phyloP scores from a whole-genome alignment of 2,329 filamentous ascomycete species.

The Orbilia oligospora region DNA sequence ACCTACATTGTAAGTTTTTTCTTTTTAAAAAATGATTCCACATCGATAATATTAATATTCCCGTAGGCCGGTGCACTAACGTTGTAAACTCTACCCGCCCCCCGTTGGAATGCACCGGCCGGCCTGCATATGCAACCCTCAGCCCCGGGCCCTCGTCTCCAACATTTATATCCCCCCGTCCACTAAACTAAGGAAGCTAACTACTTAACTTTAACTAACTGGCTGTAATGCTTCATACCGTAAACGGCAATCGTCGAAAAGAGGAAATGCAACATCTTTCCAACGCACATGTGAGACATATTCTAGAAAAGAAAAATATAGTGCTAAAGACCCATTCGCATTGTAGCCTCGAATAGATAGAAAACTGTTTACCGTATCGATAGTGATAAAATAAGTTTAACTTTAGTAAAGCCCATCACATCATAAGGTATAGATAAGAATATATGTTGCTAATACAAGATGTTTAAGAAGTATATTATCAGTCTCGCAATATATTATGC shows the following conservation, averaged over 20 bases:
- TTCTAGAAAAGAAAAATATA: neutral
- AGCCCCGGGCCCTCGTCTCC: neutral
- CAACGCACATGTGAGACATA: neutral
- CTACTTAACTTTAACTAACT: neutral
- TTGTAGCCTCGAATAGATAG: too few species aligned
- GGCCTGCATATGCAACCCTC: conserved; percentile 10
- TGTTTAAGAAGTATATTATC: too few species aligned
- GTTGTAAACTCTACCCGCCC: neutral
- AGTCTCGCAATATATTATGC: too few species aligned
- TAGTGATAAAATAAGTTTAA: too few species aligned
- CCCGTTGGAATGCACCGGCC: neutral
- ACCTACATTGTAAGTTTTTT: too few species aligned
- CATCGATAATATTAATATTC: too few species aligned
- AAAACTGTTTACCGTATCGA: too few species aligned
- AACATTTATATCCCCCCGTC: conserved; percentile 3
- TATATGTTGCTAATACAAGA: too few species aligned
- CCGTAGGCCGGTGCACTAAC: neutral
- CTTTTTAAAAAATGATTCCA: neutral
- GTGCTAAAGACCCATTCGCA: too few species aligned
- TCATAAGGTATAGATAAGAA: too few species aligned
- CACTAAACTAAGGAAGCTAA: neutral
- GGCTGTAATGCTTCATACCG: neutral
- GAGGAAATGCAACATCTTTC: conserved; percentile 4
- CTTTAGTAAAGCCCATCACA: too few species aligned
- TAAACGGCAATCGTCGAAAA: conserved; percentile 18